Conservation (phyloP, 1,284 basidiomycete species). For the Ustilago crameri region DNA sequence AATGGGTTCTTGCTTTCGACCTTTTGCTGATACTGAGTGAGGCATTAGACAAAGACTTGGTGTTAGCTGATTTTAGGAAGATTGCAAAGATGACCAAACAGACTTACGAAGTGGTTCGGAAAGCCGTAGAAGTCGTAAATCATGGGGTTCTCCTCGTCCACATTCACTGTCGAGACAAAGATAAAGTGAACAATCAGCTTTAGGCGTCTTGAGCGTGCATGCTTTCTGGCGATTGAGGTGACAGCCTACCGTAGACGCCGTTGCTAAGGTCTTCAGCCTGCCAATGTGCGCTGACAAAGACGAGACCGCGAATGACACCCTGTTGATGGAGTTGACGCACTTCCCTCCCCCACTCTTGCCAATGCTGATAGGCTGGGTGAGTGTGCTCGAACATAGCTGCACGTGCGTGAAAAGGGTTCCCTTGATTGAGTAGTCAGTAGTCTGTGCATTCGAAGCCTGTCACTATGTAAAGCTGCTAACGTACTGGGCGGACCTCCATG, state of each 20-base stretch:
- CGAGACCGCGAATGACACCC: slow-evolving; percentile 67
- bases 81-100: too few species aligned
- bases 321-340: slow-evolving; percentile 53
- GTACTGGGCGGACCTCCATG: slow-evolving; percentile 69
- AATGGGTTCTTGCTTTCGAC: slow-evolving; percentile 59
- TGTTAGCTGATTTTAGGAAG: background rate
- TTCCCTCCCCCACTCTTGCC: slow-evolving; percentile 67
- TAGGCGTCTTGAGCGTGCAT: background rate
- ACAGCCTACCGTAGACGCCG: slow-evolving; percentile 37
- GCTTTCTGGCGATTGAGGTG: too few species aligned
- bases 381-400: slow-evolving; percentile 68
- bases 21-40: slow-evolving; percentile 67
- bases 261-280: slow-evolving; percentile 64
- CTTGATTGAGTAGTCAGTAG: too few species aligned
- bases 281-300: slow-evolving; percentile 71
- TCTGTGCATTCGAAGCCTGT: background rate
- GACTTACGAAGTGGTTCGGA: slow-evolving; percentile 35
- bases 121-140: slow-evolving; percentile 71
- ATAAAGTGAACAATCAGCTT: background rate
- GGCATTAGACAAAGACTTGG: too few species aligned
- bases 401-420: background rate
- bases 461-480: background rate
- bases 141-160: slow-evolving; percentile 67
- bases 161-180: slow-evolving; percentile 53
- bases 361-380: slow-evolving; percentile 69